These are phyloP conservation scores for Diplodia corticola DNA, from an alignment of 2,329 filamentous ascomycete species.

Conservation along the genomic window DNA sequence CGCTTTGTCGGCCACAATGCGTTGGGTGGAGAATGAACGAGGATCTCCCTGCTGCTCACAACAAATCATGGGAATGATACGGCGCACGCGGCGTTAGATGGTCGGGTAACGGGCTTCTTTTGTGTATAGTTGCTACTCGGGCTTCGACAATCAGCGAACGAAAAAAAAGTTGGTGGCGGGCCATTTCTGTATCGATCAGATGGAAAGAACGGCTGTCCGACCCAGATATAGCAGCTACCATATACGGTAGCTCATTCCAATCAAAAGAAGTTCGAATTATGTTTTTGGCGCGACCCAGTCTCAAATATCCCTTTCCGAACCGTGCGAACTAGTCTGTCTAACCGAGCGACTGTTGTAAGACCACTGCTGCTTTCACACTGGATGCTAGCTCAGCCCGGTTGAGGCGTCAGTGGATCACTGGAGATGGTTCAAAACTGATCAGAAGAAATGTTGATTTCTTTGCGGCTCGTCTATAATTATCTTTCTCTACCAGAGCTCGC, in stretches of 20 bases:
- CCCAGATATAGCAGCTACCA: not conserved
- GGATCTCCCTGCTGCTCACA: slow-evolving; percentile 12
- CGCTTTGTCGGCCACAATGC: not conserved
- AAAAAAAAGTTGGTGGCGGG: not conserved
- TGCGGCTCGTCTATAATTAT: not conserved
- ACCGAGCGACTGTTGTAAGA: not conserved
- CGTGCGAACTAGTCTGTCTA: not conserved
- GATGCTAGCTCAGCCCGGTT: not conserved
- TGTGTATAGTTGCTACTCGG: slow-evolving; percentile 12
- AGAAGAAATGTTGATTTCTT: slow-evolving; percentile 2
- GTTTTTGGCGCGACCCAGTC: not conserved
- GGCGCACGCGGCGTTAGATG: slow-evolving; percentile 15
- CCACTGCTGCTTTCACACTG: not conserved
- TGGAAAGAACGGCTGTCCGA: not conserved
- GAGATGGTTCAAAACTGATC: not conserved
- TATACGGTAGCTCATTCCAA: slow-evolving; percentile 3
- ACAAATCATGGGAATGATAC: slow-evolving; percentile 17
- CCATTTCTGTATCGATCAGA: not conserved
- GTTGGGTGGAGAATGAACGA: not conserved
- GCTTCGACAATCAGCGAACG: slow-evolving; percentile 10
- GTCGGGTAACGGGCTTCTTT: slow-evolving; percentile 15
- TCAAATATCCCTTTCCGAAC: not conserved
- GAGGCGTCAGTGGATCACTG: not conserved
- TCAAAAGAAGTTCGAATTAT: slow-evolving; percentile 13
- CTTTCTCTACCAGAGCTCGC: not conserved